phyloP scores from a whole-genome alignment of 2,329 filamentous ascomycete species.

The Penicillium expansum region DNA sequence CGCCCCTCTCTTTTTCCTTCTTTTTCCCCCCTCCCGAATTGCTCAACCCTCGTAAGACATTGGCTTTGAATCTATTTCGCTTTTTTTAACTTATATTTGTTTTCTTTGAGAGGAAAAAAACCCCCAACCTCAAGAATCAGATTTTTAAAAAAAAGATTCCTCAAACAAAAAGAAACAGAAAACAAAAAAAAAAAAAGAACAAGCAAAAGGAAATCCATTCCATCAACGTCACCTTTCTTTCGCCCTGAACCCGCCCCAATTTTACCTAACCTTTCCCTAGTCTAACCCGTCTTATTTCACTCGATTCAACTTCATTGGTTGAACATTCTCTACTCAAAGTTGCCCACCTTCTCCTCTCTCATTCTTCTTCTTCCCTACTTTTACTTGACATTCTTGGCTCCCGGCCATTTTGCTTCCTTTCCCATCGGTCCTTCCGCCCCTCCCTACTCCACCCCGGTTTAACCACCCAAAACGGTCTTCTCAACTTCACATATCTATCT shows the following conservation, averaged over 20 bases:
- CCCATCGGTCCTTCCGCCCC: constrained; percentile 37
- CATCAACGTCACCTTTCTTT: constrained; percentile 9
- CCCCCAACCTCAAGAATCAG: not conserved
- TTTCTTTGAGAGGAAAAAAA: not conserved
- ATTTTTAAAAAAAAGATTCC: not conserved
- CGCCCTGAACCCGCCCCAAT: constrained; percentile 16
- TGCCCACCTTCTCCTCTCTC: constrained; percentile 21
- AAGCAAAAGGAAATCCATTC: not conserved
- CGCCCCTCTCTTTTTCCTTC: constrained; percentile 21
- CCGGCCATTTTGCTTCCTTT: constrained; percentile 30
- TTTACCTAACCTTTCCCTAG: constrained; percentile 21
- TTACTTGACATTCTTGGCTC: constrained; percentile 35
- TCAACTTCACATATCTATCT: constrained; percentile 26
- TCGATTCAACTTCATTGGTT: constrained; percentile 15
- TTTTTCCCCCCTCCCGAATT: constrained; percentile 15
- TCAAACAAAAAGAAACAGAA: not conserved
- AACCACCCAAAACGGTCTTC: constrained; percentile 55
- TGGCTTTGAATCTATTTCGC: constrained; percentile 1
- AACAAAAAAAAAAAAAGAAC: not conserved
- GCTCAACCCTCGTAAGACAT: constrained; percentile 12
- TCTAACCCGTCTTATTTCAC: constrained; percentile 16
- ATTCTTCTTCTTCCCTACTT: constrained; percentile 20
- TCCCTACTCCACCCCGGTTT: constrained; percentile 32
- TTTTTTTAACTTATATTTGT: not conserved
- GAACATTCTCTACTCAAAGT: constrained; percentile 20